Percentiles rank a stretch among this genome's conserved stretches.
These are phyloP conservation scores for Dendrostoma leiphaemia DNA, from an alignment of 2,329 filamentous ascomycete genomes.

Conservation along the genomic window DNA sequence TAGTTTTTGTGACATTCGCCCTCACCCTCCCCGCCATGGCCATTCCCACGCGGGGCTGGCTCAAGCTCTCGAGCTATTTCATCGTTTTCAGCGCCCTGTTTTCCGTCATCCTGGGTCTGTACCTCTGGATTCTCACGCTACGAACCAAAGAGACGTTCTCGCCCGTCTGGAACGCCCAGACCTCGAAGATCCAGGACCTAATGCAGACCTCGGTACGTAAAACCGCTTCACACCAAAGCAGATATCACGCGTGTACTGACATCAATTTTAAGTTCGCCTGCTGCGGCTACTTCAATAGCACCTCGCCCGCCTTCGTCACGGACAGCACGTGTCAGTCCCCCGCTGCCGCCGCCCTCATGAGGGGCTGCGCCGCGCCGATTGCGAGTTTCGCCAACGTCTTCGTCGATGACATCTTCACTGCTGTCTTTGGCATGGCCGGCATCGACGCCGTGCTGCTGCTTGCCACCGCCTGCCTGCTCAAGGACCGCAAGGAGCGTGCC, in stretches of 20 bases:
- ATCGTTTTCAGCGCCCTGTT: constrained; percentile 61
- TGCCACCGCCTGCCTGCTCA: constrained; percentile 71
- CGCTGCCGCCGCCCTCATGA: constrained; percentile 66
- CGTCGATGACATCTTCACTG: constrained; percentile 75
- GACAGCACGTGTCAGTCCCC: constrained; percentile 68
- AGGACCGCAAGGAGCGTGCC: constrained; percentile 77
- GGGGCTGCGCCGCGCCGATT: constrained; percentile 68
- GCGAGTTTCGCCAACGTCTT: constrained; percentile 67
- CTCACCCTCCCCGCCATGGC: constrained; percentile 70
- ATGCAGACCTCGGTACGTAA: constrained; percentile 65
- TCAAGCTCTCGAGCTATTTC: constrained; percentile 68
- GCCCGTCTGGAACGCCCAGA: constrained; percentile 58
- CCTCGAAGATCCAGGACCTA: constrained; percentile 58
- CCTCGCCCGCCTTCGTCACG: constrained; percentile 68
- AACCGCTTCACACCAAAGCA: neutral
- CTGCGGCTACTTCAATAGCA: constrained; percentile 76
- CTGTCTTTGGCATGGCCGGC: constrained; percentile 75
- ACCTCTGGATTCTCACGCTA: constrained; percentile 73
- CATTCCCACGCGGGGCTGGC: constrained; percentile 64
- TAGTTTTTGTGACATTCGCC: constrained; percentile 70
- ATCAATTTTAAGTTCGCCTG: constrained; percentile 63
- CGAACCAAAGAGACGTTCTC: constrained; percentile 62
- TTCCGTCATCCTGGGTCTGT: constrained; percentile 63
- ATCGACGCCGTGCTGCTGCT: constrained; percentile 68
- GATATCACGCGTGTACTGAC: constrained; percentile 7